Percentiles rank a stretch among this genome's conserved stretches.
Conservation (phyloP, 139 green algal species). For the Pseudopediastrum boryanum region DNA sequence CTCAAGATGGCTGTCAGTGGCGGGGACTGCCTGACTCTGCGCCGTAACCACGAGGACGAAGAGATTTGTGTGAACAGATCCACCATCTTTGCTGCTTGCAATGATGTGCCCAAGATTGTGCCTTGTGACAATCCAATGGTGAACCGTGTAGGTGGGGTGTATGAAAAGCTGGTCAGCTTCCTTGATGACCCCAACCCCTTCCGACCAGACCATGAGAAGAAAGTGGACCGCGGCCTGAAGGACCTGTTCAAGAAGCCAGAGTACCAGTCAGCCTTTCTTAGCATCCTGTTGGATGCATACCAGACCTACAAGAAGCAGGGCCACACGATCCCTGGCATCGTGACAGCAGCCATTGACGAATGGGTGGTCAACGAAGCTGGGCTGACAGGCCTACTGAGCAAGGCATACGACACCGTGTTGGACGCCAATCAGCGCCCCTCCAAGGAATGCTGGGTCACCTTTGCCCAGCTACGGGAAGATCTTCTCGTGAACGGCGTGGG, state of each 20-base stretch:
- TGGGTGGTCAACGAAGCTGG: neutral
- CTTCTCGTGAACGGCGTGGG: conserved; percentile 6
- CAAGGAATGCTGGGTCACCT: neutral
- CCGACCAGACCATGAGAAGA: conserved; percentile 7
- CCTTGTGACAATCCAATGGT: conserved; percentile 1
- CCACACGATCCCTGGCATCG: neutral
- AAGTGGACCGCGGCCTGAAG: neutral
- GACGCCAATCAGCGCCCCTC: neutral
- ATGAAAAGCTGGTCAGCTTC: conserved; percentile 16
- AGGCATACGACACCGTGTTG: neutral
- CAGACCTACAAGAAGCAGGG: neutral
- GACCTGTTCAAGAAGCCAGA: neutral
- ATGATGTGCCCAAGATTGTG: conserved; percentile 23
- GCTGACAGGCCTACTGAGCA: neutral
- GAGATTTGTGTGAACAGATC: neutral
- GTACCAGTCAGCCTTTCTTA: conserved; percentile 8
- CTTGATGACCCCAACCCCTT: conserved; percentile 12
- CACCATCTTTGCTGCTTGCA: conserved; percentile 9
- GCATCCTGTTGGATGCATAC: conserved; percentile 18
- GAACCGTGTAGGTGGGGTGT: neutral
- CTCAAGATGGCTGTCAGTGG: conserved; percentile 6
- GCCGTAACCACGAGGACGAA: conserved; percentile 16
- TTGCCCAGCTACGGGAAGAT: neutral
- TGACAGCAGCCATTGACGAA: neutral
- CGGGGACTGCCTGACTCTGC: conserved; percentile 1